A percentile compares a stretch with the other conserved stretches of the same genome.
These are phyloP conservation scores for Tolypocladium inflatum DNA, from an alignment of 2,329 filamentous ascomycete species.

Conservation along the genomic window DNA sequence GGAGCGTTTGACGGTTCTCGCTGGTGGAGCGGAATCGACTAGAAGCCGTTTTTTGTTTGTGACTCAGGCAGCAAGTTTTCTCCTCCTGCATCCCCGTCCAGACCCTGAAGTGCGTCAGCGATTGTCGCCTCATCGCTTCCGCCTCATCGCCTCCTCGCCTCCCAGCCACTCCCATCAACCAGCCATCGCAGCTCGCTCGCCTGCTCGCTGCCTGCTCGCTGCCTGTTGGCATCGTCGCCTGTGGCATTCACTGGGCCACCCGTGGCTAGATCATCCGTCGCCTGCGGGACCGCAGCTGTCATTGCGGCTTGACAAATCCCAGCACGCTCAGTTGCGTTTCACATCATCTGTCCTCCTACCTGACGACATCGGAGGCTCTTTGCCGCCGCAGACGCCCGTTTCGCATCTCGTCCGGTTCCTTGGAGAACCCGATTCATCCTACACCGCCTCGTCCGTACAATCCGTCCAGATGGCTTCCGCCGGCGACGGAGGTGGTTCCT, in stretches of 20 bases:
- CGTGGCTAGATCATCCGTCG: background rate
- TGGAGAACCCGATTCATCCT: background rate
- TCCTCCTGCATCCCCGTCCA: conserved; percentile 2
- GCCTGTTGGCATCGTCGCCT: background rate
- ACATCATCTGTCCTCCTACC: background rate
- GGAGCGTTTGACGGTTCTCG: background rate
- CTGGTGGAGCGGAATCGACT: conserved; percentile 11
- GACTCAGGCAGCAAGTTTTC: conserved; percentile 26
- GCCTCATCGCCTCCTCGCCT: background rate
- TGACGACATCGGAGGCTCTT: background rate
- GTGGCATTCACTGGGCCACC: background rate
- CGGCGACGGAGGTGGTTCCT: conserved; percentile 27
- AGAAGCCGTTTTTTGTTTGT: conserved; percentile 18
- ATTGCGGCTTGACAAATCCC: background rate
- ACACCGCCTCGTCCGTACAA: background rate
- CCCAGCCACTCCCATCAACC: background rate
- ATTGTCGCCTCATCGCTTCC: background rate
- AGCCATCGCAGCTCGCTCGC: background rate
- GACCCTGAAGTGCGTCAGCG: conserved; percentile 1
- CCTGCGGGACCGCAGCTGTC: background rate
- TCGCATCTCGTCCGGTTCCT: background rate
- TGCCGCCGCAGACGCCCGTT: background rate
- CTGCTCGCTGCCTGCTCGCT: background rate
- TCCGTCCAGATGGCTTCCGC: conserved; percentile 38
- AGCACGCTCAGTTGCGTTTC: background rate